Base-by-base conservation (phyloP, 2,329 filamentous ascomycete species). In the Fusarium sp. region DNA sequence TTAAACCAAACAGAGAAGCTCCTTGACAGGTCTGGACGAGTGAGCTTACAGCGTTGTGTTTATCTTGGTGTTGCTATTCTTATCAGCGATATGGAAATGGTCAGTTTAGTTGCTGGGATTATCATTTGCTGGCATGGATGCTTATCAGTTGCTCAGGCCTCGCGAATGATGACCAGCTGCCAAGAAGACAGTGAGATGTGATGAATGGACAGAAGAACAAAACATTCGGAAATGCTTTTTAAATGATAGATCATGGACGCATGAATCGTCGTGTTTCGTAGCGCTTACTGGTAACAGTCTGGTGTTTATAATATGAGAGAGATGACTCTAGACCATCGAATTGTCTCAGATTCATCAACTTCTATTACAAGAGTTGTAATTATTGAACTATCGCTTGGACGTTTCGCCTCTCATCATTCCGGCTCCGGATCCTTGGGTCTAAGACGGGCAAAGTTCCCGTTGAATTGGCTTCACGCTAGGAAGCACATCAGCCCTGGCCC, bases 91-190 rank as follows among this genome's bases (percentile, higher is more conserved):
- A 54, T 60, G 41, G 20, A 66, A 68, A 54, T 60, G 41, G 63
- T 47, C 47, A 40, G 32, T 22, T 59, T 44, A n/a, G 25, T 18
- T 52, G 40, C 46, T 47, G 20, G 69, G 61, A 44, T 55, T 51
- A 72, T 58, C 61, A 44, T 55, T 51, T 72, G 60, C 61, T 72
- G 44, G 53, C 65, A 75, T 66, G 63, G 62, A 61, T 65, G 59
- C 74, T 75, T 75, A 75, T 75, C 74, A 71, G 72, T 57, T n/a
- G 42, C 58, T 53, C 42, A 53, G 53, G 47, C 57, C 52, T 58
- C 45, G 29, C 45, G 30, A 56, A 58, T 56, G 52, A 55, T 65
- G 44, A 22, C 27, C 54, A 12, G 30, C 55, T 20, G 54, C 63
- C 37, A 48, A 48, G 53, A 40, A 51, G 22, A 44, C 25, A 24